Evolutionary conservation across 495 filamentous ascomycete genomes (phyloP).

Genomic region (Hamigera avellanea): DNA sequence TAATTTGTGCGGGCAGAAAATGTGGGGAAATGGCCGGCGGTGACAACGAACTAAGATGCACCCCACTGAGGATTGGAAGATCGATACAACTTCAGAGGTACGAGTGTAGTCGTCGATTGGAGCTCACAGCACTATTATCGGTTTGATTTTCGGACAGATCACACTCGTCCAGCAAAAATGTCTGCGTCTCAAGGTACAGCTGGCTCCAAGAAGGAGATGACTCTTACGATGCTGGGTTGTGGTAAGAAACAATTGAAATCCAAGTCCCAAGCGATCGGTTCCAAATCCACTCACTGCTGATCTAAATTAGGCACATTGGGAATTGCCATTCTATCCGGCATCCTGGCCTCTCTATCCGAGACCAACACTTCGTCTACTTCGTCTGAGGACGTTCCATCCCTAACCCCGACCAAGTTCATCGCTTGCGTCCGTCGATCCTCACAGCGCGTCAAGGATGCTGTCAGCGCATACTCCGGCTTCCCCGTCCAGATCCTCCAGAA

Average conservation of each 20-base stretch:
- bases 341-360: constrained; percentile 51
- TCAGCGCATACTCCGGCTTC: constrained; percentile 32
- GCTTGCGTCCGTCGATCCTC: constrained; percentile 61
- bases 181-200: not conserved
- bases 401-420: constrained; percentile 60
- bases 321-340: constrained; percentile 71
- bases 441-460: constrained; percentile 46
- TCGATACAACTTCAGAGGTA: too few relatives aligned
- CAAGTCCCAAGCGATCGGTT: not conserved
- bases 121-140: too few relatives aligned
- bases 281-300: not conserved
- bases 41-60: not conserved
- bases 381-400: constrained; percentile 30
- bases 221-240: constrained; percentile 61
- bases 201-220: constrained; percentile 31
- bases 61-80: not conserved
- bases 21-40: constrained; percentile 4
- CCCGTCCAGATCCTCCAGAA: constrained; percentile 21
- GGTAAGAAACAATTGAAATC: constrained; percentile 33
- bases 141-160: too few relatives aligned
- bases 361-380: not conserved
- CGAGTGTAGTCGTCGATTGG: too few relatives aligned
- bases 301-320: constrained; percentile 57
- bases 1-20: constrained; percentile 8
- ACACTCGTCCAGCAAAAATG: too few relatives aligned